A percentile compares a stretch with the other conserved stretches of the same genome.
These are phyloP conservation scores for Candida krabiensis DNA, from an alignment of 805 yeast genomes.

Conservation along the genomic window DNA sequence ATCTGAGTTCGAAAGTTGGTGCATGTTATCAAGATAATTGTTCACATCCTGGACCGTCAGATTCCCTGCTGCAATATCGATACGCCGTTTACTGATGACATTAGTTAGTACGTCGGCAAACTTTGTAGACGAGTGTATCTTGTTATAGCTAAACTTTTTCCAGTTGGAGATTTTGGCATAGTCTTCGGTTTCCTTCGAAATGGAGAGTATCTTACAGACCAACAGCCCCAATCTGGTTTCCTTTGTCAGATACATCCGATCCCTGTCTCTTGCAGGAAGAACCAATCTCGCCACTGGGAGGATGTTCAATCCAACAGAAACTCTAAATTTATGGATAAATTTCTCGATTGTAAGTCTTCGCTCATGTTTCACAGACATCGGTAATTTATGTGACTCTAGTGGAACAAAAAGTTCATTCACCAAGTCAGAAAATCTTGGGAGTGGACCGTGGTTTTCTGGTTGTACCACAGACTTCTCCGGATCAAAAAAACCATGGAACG, in stretches of 20 bases:
- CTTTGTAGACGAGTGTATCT: constrained; percentile 36
- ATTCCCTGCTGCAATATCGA: constrained; percentile 32
- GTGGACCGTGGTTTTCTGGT: constrained; percentile 39
- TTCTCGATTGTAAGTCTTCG: constrained; percentile 23
- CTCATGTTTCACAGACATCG: constrained; percentile 10
- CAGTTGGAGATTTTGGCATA: constrained; percentile 47
- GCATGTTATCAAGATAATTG: constrained; percentile 43
- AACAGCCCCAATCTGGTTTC: constrained; percentile 59
- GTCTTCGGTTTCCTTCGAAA: constrained; percentile 63
- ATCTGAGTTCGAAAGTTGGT: constrained; percentile 22
- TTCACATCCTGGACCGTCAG: constrained; percentile 53
- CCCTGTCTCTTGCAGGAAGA: constrained; percentile 62
- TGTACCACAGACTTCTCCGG: constrained; percentile 9
- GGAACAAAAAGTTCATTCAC: constrained; percentile 44
- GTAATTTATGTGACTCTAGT: constrained; percentile 29
- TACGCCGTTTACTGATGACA: constrained; percentile 50
- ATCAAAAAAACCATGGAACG: too few species aligned
- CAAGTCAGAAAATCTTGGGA: constrained; percentile 42
- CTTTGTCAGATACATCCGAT: constrained; percentile 54
- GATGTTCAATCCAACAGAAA: constrained; percentile 58
- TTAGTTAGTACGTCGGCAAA: constrained; percentile 51
- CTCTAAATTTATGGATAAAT: constrained; percentile 53
- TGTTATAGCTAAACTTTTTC: constrained; percentile 44
- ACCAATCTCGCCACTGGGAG: constrained; percentile 64
- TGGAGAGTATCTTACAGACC: constrained; percentile 49